Base-by-base conservation (phyloP, 1,284 basidiomycete species). In the Trametes versicolor region DNA sequence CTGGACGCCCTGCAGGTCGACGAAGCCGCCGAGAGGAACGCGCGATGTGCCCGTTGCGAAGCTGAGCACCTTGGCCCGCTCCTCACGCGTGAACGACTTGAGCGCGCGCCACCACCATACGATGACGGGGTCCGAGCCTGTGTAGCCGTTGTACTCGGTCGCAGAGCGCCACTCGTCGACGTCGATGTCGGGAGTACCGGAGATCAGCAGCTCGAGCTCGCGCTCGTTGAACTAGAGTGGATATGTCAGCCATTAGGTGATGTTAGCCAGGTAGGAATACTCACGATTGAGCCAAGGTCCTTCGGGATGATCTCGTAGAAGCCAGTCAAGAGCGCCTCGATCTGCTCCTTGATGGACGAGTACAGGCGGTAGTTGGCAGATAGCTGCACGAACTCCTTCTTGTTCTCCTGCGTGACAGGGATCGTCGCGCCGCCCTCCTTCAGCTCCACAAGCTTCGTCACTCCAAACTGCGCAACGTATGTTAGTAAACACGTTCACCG, bases 61-160 rank as follows among this genome's bases (percentile, higher is more conserved):
- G 82, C 98, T 98, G 70, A 97, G 83, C 61, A 97, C 93, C 77
- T 98, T 97, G 21, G 97, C 96, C 64, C 96, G 87, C 79, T 99
- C 96, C 72, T 98, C 97, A 58, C 97, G 94, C 72, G 95, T 97
- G 82, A 99, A 99, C 15, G 95, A 97, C 77, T 99, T 96, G 56
- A 99, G 87, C 2, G 97, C 97, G 70, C 98, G 89, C 98, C 98
- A 99, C 92, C 96, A 99, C 97, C 97, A 99, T 37, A 95, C 91
- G 65, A 99, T 94, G 73, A 97, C 95, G 2, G 97, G 94, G 78
- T 99, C 97, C 4, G 91, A 92, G 71, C 91, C 87, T 10, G 84
- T 86, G 76, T 94, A 95, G 51, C 95, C 94, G 70, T 92, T 94
- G 80, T 96, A 93, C 76, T 96, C 95, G 1, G 95, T 97, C 27